A percentile compares a stretch with the other conserved stretches of the same genome.
phyloP scores from a whole-genome alignment of 2,329 filamentous ascomycete species.

The Nannizziopsis arthrosporioides region DNA sequence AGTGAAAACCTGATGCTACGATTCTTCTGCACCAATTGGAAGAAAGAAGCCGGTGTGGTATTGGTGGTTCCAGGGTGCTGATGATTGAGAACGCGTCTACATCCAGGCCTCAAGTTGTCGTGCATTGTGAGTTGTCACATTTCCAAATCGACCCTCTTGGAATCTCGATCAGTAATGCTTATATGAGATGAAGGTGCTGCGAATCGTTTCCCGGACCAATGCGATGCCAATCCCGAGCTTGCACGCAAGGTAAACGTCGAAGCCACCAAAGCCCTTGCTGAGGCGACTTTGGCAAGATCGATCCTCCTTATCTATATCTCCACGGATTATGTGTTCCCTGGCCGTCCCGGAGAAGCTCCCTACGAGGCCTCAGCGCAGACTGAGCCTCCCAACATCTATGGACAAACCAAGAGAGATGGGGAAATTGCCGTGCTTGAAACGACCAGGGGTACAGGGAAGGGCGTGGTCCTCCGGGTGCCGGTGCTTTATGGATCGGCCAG shows the following conservation, averaged over 20 bases:
- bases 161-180: background rate
- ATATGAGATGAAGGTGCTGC: constrained; percentile 55
- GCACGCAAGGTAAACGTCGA: constrained; percentile 63
- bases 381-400: constrained; percentile 67
- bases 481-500: constrained; percentile 72
- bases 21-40: background rate
- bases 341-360: constrained; percentile 69
- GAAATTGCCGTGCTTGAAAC: constrained; percentile 57
- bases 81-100: background rate
- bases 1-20: constrained; percentile 15
- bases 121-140: constrained; percentile 54
- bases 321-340: constrained; percentile 67
- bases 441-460: constrained; percentile 42
- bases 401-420: constrained; percentile 60
- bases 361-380: constrained; percentile 57
- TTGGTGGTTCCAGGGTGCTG: background rate
- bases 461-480: constrained; percentile 65
- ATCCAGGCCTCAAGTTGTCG: constrained; percentile 58
- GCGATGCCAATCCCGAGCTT: constrained; percentile 64
- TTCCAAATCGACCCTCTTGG: background rate
- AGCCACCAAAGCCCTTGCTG: constrained; percentile 55
- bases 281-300: constrained; percentile 47
- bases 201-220: constrained; percentile 77
- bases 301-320: constrained; percentile 51
- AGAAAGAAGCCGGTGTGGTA: background rate